Evolutionary conservation across 176 grass and related monocot species (phyloP).

Genomic region (Coix lacrymajobi): DNA sequence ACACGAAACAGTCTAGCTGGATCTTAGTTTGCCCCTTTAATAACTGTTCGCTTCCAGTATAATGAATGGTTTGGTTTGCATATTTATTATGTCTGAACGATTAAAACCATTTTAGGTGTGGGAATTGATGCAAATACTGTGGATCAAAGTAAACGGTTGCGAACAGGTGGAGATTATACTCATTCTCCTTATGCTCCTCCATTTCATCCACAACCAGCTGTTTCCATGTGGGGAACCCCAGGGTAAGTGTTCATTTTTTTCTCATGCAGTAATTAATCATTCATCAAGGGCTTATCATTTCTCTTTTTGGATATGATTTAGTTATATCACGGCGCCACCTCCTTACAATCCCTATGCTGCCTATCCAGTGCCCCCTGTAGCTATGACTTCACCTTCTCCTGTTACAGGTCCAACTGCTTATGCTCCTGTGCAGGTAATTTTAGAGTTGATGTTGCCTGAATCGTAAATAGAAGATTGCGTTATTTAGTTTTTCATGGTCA

Average conservation of each 20-base stretch:
- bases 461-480: neutral
- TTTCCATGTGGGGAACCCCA: constrained; percentile 81
- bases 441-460: neutral
- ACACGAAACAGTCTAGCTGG: neutral
- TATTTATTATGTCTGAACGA: neutral
- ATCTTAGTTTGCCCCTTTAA: neutral
- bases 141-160: constrained; percentile 89
- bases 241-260: constrained; percentile 48
- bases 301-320: constrained; percentile 20
- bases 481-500: neutral
- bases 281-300: constrained; percentile 5
- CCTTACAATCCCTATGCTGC: constrained; percentile 86
- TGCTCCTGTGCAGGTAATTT: constrained; percentile 91
- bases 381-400: constrained; percentile 70
- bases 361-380: constrained; percentile 62
- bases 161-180: constrained; percentile 84
- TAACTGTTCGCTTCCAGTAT: neutral
- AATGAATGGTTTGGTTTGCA: neutral
- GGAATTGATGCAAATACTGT: constrained; percentile 66
- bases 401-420: constrained; percentile 65
- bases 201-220: constrained; percentile 79
- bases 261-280: constrained; percentile 8
- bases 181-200: constrained; percentile 68
- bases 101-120: constrained; percentile 50
- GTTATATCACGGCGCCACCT: constrained; percentile 71